These are phyloP conservation scores for Penicillium macrosclerotiorum DNA, from an alignment of 495 filamentous ascomycete genomes.

Conservation along the genomic window DNA sequence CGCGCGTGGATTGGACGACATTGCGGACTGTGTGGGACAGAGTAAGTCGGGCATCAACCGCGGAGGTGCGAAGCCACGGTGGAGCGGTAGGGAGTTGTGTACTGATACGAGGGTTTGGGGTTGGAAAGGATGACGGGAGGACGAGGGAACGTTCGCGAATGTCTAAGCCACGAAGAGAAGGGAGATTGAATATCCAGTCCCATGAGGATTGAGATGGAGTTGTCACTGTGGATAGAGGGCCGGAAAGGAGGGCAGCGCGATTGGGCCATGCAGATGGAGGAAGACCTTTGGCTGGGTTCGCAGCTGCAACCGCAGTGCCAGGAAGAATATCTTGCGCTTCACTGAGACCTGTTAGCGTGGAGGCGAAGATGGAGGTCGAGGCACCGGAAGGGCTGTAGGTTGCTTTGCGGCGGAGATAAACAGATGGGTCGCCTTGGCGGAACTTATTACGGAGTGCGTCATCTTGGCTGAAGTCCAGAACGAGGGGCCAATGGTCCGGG, in stretches of 20 bases:
- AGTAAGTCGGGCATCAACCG: constrained; percentile 75
- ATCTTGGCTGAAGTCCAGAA: constrained; percentile 72
- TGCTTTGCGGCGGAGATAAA: constrained; percentile 79
- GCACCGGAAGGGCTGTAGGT: constrained; percentile 61
- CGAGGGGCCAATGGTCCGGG: constrained; percentile 80
- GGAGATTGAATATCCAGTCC: constrained; percentile 75
- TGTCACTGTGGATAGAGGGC: constrained; percentile 28
- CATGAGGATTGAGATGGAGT: constrained; percentile 48
- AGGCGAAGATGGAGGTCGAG: constrained; percentile 63
- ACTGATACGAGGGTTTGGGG: constrained; percentile 25
- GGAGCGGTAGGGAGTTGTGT: constrained; percentile 35
- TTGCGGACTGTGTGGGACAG: constrained; percentile 62
- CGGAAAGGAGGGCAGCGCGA: constrained; percentile 17
- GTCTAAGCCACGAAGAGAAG: constrained; percentile 62
- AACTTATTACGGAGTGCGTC: constrained; percentile 66
- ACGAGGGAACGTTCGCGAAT: constrained; percentile 75
- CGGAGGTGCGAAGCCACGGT: constrained; percentile 54
- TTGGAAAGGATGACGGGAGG: constrained; percentile 55
- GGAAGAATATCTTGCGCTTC: constrained; percentile 41
- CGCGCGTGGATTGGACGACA: constrained; percentile 41
- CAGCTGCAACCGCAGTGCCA: constrained; percentile 16
- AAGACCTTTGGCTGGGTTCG: constrained; percentile 31
- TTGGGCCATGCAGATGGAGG: constrained; percentile 28
- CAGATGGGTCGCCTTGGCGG: constrained; percentile 61
- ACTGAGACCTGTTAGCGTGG: constrained; percentile 57